Evolutionary conservation across 331 rosid species (phyloP).

Genomic region (Stylosanthes scabra): DNA sequence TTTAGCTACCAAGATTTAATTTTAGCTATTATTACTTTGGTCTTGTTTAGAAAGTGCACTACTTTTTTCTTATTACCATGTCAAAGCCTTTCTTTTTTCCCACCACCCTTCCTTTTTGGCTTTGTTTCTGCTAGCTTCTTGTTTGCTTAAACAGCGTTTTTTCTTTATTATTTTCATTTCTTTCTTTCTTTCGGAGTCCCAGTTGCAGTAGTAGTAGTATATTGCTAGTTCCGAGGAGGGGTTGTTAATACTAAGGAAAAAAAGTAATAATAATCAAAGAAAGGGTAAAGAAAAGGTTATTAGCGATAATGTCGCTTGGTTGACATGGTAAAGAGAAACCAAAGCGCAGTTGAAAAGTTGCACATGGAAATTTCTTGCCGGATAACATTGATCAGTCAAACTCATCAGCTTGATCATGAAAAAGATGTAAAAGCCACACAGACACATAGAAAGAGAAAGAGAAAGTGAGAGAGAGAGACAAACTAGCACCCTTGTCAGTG

Average conservation of each 20-base stretch:
- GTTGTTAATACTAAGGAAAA: slow-evolving; percentile 8
- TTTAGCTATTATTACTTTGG: slow-evolving; percentile 35
- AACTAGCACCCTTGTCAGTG: slow-evolving; percentile 51
- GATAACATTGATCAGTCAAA: slow-evolving; percentile 55
- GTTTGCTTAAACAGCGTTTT: neutral
- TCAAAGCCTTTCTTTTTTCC: neutral
- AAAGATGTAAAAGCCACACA: slow-evolving; percentile 51
- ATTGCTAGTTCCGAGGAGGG: slow-evolving; percentile 64
- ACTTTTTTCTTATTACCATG: too few species aligned
- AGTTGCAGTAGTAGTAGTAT: slow-evolving; percentile 1
- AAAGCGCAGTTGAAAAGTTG: slow-evolving; percentile 67
- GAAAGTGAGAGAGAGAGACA: slow-evolving; percentile 50
- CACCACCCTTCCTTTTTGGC: slow-evolving; percentile 5
- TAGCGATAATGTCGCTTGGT: slow-evolving; percentile 57
- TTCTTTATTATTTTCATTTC: neutral
- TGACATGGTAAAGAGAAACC: slow-evolving; percentile 86
- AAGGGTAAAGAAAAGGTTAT: slow-evolving; percentile 22
- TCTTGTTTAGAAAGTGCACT: too few species aligned
- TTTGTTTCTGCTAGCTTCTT: neutral
- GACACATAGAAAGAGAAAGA: too few species aligned
- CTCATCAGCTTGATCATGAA: slow-evolving; percentile 51
- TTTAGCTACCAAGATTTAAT: slow-evolving; percentile 52
- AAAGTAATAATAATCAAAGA: slow-evolving; percentile 32
- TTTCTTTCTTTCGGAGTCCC: slow-evolving; percentile 23
- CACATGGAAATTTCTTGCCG: slow-evolving; percentile 67